A percentile compares a stretch with the other conserved stretches of the same genome.
These are phyloP conservation scores for Alopecurus myosuroides DNA, from an alignment of 176 grass and related monocot genomes.

Conservation along the genomic window DNA sequence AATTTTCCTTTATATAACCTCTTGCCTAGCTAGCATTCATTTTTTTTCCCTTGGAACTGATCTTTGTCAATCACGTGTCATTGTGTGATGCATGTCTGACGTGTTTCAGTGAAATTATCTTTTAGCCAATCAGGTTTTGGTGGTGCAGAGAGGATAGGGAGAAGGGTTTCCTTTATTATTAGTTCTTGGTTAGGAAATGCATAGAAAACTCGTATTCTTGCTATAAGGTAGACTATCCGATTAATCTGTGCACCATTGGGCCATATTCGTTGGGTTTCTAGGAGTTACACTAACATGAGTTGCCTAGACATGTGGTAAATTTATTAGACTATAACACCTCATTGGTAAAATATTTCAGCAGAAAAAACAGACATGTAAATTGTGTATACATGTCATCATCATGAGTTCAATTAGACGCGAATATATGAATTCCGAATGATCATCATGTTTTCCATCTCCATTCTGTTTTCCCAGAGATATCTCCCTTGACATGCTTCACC, in stretches of 20 bases:
- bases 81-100: neutral
- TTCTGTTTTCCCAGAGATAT: neutral
- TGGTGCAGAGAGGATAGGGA: neutral
- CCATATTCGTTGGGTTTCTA: neutral
- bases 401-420: neutral
- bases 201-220: neutral
- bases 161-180: neutral
- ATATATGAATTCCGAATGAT: neutral
- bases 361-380: neutral
- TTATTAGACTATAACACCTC: neutral
- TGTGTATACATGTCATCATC: neutral
- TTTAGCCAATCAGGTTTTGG: neutral
- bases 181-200: neutral
- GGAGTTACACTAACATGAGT: neutral
- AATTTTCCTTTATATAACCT: neutral
- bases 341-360: neutral
- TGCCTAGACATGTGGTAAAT: neutral
- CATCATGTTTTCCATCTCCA: neutral
- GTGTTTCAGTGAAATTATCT: neutral
- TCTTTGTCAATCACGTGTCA: neutral
- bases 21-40: neutral
- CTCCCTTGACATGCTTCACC: neutral
- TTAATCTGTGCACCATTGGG: neutral
- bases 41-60: neutral
- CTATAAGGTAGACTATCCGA: no score